phyloP scores from a whole-genome alignment of 345 rosid genomes.

The Acer negundo region DNA sequence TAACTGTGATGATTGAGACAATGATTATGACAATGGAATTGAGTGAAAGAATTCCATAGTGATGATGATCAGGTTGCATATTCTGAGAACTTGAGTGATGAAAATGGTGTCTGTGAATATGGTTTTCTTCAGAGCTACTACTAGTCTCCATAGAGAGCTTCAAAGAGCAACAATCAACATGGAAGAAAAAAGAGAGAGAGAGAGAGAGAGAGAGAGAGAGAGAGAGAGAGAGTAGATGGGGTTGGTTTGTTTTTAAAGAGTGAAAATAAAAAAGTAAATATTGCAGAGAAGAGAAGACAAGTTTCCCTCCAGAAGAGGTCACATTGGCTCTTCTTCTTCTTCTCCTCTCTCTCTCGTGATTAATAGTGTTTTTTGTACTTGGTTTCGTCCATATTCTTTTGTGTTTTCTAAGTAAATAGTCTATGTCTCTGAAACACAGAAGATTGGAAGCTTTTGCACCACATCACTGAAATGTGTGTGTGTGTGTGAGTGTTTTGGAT shows the following conservation, averaged over 20 bases:
- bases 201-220: background rate
- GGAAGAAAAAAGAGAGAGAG: slow-evolving; percentile 12
- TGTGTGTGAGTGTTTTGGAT: background rate
- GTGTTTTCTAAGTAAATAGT: slow-evolving; percentile 50
- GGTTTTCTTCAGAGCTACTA: slow-evolving; percentile 21
- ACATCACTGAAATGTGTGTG: background rate
- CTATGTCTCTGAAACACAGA: slow-evolving; percentile 41
- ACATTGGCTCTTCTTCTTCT: slow-evolving; percentile 12
- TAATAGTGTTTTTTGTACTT: slow-evolving; percentile 27
- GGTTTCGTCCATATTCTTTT: slow-evolving; percentile 41
- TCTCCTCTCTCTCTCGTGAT: slow-evolving; percentile 17
- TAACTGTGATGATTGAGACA: slow-evolving; percentile 38
- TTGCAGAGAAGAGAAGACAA: slow-evolving; percentile 6
- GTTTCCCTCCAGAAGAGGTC: slow-evolving; percentile 30
- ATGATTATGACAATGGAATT: slow-evolving; percentile 48
- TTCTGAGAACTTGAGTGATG: slow-evolving; percentile 23
- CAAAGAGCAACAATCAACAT: slow-evolving; percentile 5
- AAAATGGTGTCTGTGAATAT: slow-evolving; percentile 23
- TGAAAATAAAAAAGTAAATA: background rate
- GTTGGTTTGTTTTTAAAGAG: background rate
- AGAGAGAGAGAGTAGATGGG: slow-evolving; percentile 1
- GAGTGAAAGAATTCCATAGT: slow-evolving; percentile 40
- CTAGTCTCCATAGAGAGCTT: slow-evolving; percentile 40
- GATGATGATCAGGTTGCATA: slow-evolving; percentile 10
- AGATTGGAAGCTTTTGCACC: slow-evolving; percentile 32